phyloP scores from a whole-genome alignment of 2,329 filamentous ascomycete species.

The Lithohypha guttulata region DNA sequence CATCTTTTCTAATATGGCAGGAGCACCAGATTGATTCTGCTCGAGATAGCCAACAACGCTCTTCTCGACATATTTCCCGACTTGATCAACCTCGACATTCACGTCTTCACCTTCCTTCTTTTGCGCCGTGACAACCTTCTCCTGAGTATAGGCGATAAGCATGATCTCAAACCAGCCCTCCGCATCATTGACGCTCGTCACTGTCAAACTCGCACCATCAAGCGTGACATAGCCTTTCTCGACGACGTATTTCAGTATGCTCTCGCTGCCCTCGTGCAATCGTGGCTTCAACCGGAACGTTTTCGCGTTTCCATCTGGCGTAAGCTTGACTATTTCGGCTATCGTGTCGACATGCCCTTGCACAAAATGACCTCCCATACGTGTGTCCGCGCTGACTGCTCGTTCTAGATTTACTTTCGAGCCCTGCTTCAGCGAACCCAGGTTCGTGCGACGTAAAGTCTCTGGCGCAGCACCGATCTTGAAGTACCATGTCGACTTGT shows the following conservation, averaged over 20 bases:
- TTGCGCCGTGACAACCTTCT: conserved; percentile 69
- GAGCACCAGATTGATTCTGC: conserved; percentile 30
- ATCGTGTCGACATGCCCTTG: conserved; percentile 94
- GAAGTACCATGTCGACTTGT: conserved; percentile 45
- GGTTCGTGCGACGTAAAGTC: conserved; percentile 88
- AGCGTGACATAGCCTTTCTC: conserved; percentile 94
- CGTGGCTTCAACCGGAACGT: conserved; percentile 70
- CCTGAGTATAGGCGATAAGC: conserved; percentile 94
- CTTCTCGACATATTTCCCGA: conserved; percentile 59
- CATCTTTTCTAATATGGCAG: conserved; percentile 57
- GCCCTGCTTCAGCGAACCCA: conserved; percentile 58
- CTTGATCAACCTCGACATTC: conserved; percentile 88
- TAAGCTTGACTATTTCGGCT: conserved; percentile 61
- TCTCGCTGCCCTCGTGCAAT: conserved; percentile 38
- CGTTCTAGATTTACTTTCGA: conserved; percentile 85
- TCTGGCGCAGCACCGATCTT: conserved; percentile 91
- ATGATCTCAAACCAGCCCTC: conserved; percentile 87
- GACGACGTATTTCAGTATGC: conserved; percentile 75
- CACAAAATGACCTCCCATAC: conserved; percentile 97
- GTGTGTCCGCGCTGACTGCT: conserved; percentile 77
- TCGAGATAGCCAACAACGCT: conserved; percentile 69
- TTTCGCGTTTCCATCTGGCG: conserved; percentile 77
- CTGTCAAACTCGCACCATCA: conserved; percentile 86
- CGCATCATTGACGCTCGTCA: conserved; percentile 72
- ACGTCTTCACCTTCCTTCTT: conserved; percentile 73